A percentile compares a stretch with the other conserved stretches of the same genome.
phyloP scores from a whole-genome alignment of 1,284 basidiomycete genomes.

The Trametes hirsuta region DNA sequence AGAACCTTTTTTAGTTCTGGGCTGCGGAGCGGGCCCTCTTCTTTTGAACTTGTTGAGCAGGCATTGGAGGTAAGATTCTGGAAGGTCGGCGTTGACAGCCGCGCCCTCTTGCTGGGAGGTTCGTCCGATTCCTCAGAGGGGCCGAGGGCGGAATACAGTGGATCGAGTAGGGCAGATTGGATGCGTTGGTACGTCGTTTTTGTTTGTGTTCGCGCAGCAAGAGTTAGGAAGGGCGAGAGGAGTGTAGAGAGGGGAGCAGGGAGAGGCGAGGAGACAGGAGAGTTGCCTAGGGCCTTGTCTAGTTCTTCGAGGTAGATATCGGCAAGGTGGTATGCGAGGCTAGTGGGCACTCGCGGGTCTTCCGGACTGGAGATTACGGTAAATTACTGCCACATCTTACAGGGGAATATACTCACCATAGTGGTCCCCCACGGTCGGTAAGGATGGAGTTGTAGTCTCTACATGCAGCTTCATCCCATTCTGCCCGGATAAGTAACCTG shows the following conservation, averaged over 20 bases:
- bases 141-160: constrained; percentile 57
- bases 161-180: constrained; percentile 64
- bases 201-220: constrained; percentile 68
- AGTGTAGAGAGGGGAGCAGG: constrained; percentile 64
- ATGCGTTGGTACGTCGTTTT: constrained; percentile 71
- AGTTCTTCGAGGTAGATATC: constrained; percentile 94
- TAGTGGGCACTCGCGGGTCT: constrained; percentile 76
- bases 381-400: neutral
- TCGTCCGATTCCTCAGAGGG: constrained; percentile 36
- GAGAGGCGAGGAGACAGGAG: constrained; percentile 27
- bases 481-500: constrained; percentile 69
- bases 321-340: constrained; percentile 83
- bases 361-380: constrained; percentile 53
- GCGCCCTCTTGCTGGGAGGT: constrained; percentile 44
- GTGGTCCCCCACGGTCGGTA: constrained; percentile 64
- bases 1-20: constrained; percentile 57
- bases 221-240: constrained; percentile 67
- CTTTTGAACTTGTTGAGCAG: constrained; percentile 45
- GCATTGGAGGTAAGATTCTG: constrained; percentile 51
- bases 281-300: constrained; percentile 62
- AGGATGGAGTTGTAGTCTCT: constrained; percentile 73
- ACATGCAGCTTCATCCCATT: constrained; percentile 67
- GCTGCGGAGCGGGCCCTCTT: constrained; percentile 42
- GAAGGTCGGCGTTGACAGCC: constrained; percentile 42
- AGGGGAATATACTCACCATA: constrained; percentile 59